Evolutionary conservation across 352 stramenopile genomes (phyloP).

Genomic region (Phytophthora kernoviae): DNA sequence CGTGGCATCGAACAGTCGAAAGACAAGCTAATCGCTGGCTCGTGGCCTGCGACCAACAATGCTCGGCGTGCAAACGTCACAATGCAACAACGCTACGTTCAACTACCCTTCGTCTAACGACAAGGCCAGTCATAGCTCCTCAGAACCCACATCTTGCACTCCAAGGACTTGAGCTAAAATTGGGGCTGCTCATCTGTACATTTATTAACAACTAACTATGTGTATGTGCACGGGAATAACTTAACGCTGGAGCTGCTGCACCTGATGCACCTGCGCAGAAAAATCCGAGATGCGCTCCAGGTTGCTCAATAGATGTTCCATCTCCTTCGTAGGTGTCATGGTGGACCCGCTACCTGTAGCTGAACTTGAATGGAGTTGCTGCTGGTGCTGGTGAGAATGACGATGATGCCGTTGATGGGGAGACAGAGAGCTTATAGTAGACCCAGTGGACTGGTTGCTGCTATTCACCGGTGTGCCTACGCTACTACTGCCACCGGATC

Average conservation of each 20-base stretch:
- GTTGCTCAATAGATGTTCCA: conserved; percentile 70
- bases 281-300: conserved; percentile 76
- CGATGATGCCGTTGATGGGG: conserved; percentile 13
- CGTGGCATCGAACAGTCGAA: background rate
- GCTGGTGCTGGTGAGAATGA: conserved; percentile 19
- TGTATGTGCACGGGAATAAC: too few species aligned
- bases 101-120: background rate
- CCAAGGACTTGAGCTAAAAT: too few species aligned
- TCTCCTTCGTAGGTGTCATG: conserved; percentile 50
- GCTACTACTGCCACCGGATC: conserved; percentile 28
- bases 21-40: background rate
- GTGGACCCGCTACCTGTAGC: conserved; percentile 11
- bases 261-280: conserved; percentile 40
- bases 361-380: conserved; percentile 18
- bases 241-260: conserved; percentile 34
- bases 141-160: too few species aligned
- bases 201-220: background rate
- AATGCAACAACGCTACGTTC: conserved; percentile 2
- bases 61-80: conserved; percentile 16
- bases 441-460: conserved; percentile 38
- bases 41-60: conserved; percentile 13
- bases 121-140: too few species aligned
- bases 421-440: conserved; percentile 29
- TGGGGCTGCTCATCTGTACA: too few species aligned
- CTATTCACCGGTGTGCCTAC: conserved; percentile 29